Conservation (phyloP, 1,284 basidiomycete genomes). For the Mycosarcoma mackinlayi region DNA sequence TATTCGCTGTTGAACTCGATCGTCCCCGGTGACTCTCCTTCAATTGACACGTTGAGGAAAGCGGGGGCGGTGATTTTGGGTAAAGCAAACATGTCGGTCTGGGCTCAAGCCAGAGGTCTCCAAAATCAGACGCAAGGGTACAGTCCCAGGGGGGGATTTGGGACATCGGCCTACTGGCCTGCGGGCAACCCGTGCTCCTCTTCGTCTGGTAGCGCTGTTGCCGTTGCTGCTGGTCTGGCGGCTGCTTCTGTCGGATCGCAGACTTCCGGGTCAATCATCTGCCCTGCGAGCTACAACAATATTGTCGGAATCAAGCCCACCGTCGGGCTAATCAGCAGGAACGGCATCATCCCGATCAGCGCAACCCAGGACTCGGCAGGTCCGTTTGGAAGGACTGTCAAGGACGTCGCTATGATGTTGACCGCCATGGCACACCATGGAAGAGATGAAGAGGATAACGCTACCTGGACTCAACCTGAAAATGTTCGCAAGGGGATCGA, state of each 20-base stretch:
- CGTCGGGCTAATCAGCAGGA: conserved; percentile 41
- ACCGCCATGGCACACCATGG: conserved; percentile 43
- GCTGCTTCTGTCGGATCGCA: conserved; percentile 76
- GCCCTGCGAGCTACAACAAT: conserved; percentile 44
- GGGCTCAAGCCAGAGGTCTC: conserved; percentile 71
- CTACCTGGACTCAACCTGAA: conserved; percentile 29
- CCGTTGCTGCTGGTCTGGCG: conserved; percentile 75
- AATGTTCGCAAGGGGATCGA: conserved; percentile 23
- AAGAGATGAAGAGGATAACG: conserved; percentile 32
- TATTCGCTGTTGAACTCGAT: conserved; percentile 71
- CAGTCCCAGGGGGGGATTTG: conserved; percentile 77
- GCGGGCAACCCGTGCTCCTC: conserved; percentile 76
- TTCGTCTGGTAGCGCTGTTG: conserved; percentile 76
- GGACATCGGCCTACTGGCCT: conserved; percentile 75
- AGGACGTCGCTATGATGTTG: conserved; percentile 43
- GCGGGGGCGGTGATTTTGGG: conserved; percentile 78
- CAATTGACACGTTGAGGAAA: conserved; percentile 74
- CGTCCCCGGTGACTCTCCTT: conserved; percentile 75
- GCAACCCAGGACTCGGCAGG: conserved; percentile 43
- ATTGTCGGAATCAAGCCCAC: conserved; percentile 54
- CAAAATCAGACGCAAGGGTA: conserved; percentile 73
- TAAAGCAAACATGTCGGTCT: conserved; percentile 66
- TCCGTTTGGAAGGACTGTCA: conserved; percentile 36
- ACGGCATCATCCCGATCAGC: conserved; percentile 42
- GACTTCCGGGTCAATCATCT: conserved; percentile 68